phyloP scores from a whole-genome alignment of 345 rosid species.

The Schrenkiella parvula region DNA sequence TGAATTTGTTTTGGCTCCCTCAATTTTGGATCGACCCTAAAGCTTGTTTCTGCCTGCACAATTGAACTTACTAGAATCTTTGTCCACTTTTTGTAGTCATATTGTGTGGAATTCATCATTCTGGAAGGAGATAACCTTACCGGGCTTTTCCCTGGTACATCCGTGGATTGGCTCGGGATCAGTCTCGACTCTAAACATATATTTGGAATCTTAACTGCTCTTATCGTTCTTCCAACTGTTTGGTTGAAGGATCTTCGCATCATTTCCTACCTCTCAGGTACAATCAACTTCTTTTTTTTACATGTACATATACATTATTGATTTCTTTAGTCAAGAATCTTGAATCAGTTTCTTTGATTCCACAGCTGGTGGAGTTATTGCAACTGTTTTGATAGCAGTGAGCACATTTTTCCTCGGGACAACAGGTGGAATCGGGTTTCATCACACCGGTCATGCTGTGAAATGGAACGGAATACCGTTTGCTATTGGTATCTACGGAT shows the following conservation, averaged over 20 bases:
- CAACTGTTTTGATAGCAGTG: constrained; percentile 54
- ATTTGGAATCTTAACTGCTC: constrained; percentile 70
- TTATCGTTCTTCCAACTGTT: constrained; percentile 79
- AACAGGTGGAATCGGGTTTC: constrained; percentile 63
- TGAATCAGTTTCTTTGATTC: constrained; percentile 7
- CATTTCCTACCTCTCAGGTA: constrained; percentile 91
- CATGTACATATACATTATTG: not conserved
- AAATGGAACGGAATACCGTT: constrained; percentile 85
- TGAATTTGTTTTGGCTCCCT: not conserved
- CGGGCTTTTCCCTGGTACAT: constrained; percentile 74
- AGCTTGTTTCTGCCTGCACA: not conserved
- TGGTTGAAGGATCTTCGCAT: constrained; percentile 73
- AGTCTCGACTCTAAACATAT: constrained; percentile 65
- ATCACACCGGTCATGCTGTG: constrained; percentile 58
- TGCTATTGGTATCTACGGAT: constrained; percentile 80
- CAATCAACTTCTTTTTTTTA: not conserved
- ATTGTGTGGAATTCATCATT: constrained; percentile 85
- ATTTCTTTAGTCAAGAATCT: constrained; percentile 10
- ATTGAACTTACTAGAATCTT: constrained; percentile 9
- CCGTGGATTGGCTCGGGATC: constrained; percentile 55
- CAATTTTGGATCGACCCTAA: not conserved
- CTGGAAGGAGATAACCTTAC: constrained; percentile 93
- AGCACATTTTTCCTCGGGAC: constrained; percentile 58
- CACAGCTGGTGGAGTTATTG: constrained; percentile 87
- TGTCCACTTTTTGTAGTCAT: constrained; percentile 52